A percentile compares a stretch with the other conserved stretches of the same genome.
phyloP scores from a whole-genome alignment of 352 stramenopile genomes.

The Phytophthora constricta region DNA sequence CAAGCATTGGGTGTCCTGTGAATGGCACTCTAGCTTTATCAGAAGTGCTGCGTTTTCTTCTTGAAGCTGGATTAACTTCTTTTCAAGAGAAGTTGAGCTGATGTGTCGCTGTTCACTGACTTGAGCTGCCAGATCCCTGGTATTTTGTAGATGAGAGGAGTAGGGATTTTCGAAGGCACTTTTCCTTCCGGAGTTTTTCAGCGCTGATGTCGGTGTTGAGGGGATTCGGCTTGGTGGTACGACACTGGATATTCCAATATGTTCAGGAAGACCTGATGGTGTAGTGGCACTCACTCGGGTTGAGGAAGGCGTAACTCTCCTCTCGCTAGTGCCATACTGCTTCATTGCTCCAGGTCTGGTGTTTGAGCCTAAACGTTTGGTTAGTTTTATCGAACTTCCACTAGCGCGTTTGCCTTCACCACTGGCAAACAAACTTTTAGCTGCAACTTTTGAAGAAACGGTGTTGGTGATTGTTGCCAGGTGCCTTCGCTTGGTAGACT shows the following conservation, averaged over 20 bases:
- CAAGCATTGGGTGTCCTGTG: slow-evolving; percentile 29
- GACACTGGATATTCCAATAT: background rate
- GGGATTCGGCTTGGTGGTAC: slow-evolving; percentile 38
- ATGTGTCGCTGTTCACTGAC: background rate
- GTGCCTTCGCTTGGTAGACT: slow-evolving; percentile 57
- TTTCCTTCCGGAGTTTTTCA: slow-evolving; percentile 25
- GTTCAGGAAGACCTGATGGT: background rate
- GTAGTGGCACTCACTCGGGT: background rate
- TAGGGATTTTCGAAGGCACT: slow-evolving; percentile 29
- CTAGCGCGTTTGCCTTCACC: slow-evolving; percentile 10
- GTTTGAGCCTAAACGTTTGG: background rate
- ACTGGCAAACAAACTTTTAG: slow-evolving; percentile 41
- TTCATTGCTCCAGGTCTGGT: background rate
- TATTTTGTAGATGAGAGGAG: slow-evolving; percentile 14
- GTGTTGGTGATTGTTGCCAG: slow-evolving; percentile 74
- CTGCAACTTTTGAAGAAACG: slow-evolving; percentile 22
- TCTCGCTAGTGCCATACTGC: background rate
- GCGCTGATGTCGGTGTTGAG: slow-evolving; percentile 31
- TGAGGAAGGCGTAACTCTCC: slow-evolving; percentile 3
- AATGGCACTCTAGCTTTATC: slow-evolving; percentile 25
- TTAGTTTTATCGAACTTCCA: slow-evolving; percentile 6
- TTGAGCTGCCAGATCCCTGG: slow-evolving; percentile 4
- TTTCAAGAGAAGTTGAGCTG: slow-evolving; percentile 9
- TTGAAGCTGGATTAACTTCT: slow-evolving; percentile 32
- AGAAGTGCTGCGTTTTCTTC: slow-evolving; percentile 38